A percentile compares a stretch with the other conserved stretches of the same genome.
Conservation (phyloP, 2,329 filamentous ascomycete genomes). For the Sclerotinia trifoliorum region DNA sequence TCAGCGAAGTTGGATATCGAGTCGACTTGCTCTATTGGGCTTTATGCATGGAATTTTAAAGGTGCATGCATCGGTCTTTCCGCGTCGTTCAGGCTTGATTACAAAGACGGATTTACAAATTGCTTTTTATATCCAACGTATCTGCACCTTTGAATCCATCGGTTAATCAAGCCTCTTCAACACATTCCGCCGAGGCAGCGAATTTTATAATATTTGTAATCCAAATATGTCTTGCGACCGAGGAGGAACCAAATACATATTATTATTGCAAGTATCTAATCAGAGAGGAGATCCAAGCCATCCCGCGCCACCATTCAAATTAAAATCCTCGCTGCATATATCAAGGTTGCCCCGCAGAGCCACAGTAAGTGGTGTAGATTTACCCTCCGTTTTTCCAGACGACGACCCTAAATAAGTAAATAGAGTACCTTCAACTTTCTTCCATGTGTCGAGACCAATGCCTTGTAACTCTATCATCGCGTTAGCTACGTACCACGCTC, state of each 20-base stretch:
- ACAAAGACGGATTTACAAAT: constrained; percentile 12
- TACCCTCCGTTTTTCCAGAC: not conserved
- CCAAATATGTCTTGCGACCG: not conserved
- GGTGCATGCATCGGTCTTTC: constrained; percentile 21
- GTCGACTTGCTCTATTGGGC: constrained; percentile 12
- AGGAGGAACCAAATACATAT: not conserved
- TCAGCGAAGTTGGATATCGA: constrained; percentile 13
- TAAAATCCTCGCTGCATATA: not conserved
- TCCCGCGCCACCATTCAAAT: not conserved
- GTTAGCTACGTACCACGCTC: constrained; percentile 6
- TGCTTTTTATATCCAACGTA: not conserved
- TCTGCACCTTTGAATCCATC: not conserved
- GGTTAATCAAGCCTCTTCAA: not conserved
- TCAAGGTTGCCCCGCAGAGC: not conserved
- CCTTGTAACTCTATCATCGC: not conserved
- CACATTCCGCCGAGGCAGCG: not conserved
- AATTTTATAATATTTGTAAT: not conserved
- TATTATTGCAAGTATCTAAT: not conserved
- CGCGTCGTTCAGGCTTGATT: constrained; percentile 15
- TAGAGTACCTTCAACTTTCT: not conserved
- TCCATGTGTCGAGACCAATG: not conserved
- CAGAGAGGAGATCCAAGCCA: not conserved
- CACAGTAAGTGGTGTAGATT: not conserved
- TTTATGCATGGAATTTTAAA: not conserved
- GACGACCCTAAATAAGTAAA: not conserved